Base-by-base conservation (phyloP, 345 rosid species). In the Ceriops decandra region DNA sequence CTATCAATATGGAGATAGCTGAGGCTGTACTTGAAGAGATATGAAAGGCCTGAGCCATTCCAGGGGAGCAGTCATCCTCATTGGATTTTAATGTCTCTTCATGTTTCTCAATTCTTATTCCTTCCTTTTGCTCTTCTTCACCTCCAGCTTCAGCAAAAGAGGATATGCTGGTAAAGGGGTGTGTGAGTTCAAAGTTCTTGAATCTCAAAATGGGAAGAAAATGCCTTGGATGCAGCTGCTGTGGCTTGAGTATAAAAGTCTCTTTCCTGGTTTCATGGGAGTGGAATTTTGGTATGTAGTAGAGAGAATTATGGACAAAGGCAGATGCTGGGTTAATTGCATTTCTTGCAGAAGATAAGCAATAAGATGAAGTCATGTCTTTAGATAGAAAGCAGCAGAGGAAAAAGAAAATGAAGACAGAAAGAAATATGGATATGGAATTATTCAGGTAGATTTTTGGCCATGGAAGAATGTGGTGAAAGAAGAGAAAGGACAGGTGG, bases 11-110 rank as follows among this genome's bases (percentile, higher is more conserved):
- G 7, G 90, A 79, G 53, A 91, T 89, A 47, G 88, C 90, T 54
- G 82, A 72, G 0, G 97, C 91, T 11, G 95, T 90, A 3, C 80
- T 76, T 16, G 95, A 86, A 0, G 97, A 88, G 67, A 95, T 85
- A 72, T 82, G 51, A 71, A 95, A 95, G 42, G 97, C 97, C 76
- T 85, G 73, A 51, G 93, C 90, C 95, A 91, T 87, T 68, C 90
- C 99, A 58, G 84, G 82, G 46, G 77, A 75, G 24, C 74, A 73
- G 24, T 82, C 79, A 1, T 77, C 76, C 30, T 68, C 80, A 10
- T 74, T 68, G 2, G 67, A 64, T 57, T 83, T 74, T 20, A 59
- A 61, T 17, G 47, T 75, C 54, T 68, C 81, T 36, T 69, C 68
- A 35, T 62, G 74, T 38, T 79, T 72, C 35, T 74, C 83, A 57